phyloP scores from a whole-genome alignment of 352 stramenopile species.

The Pythium folliculosum region DNA sequence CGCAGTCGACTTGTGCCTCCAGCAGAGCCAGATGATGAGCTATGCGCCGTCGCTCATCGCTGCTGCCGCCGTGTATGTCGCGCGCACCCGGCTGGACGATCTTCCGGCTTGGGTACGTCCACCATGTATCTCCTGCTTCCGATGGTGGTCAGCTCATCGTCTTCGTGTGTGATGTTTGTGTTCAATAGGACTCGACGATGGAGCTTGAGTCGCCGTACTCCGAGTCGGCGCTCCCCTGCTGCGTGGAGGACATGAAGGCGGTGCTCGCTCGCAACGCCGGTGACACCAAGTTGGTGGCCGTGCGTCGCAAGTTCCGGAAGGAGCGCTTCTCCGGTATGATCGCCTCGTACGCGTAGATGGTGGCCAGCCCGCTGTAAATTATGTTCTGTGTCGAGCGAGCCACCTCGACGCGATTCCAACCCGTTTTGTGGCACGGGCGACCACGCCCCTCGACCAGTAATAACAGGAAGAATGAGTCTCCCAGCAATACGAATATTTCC shows the following conservation, averaged over 20 bases:
- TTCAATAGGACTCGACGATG: conserved; percentile 50
- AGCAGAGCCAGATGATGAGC: conserved; percentile 98
- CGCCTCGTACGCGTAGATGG: conserved; percentile 43
- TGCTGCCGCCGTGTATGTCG: conserved; percentile 96
- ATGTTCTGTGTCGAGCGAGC: too few relatives aligned
- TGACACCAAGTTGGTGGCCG: conserved; percentile 77
- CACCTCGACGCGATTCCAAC: too few relatives aligned
- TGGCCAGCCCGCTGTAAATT: too few relatives aligned
- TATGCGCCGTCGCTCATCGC: conserved; percentile 97
- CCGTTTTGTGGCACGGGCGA: too few relatives aligned
- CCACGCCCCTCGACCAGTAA: too few relatives aligned
- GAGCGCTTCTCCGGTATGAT: conserved; percentile 69
- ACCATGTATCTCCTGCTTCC: too few relatives aligned
- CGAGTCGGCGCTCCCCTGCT: conserved; percentile 50
- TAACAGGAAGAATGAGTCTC: too few relatives aligned
- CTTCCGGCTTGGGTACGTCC: conserved; percentile 69
- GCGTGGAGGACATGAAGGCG: conserved; percentile 75
- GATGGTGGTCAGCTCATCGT: too few relatives aligned
- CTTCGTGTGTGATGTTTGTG: neutral
- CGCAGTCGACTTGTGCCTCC: conserved; percentile 96
- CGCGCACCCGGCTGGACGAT: conserved; percentile 80
- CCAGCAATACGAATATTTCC: too few relatives aligned
- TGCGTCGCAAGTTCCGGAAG: conserved; percentile 84
- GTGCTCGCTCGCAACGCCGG: conserved; percentile 65
- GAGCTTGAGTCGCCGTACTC: conserved; percentile 80